phyloP scores from a whole-genome alignment of 805 yeast species.

The Starmerella riodocensis region DNA sequence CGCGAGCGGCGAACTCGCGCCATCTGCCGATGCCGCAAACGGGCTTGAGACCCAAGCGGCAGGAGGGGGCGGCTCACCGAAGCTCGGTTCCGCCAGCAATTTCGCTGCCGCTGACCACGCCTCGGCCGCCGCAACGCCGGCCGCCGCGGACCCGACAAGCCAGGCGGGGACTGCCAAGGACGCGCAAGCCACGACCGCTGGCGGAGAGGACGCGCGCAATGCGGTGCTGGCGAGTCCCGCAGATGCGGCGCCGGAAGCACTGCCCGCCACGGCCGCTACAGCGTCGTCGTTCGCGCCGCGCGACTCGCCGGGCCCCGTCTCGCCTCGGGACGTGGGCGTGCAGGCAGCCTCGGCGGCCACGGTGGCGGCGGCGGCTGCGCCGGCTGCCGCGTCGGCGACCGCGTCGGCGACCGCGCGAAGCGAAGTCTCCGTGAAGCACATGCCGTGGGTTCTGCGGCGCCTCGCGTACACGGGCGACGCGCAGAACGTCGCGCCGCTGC shows the following conservation, averaged over 20 bases:
- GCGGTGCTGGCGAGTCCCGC: too few relatives aligned
- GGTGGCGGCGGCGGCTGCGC: background rate
- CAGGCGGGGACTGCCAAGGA: too few relatives aligned
- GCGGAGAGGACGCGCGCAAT: too few relatives aligned
- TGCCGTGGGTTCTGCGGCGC: constrained; percentile 25
- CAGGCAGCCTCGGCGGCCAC: background rate
- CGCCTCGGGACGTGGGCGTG: background rate
- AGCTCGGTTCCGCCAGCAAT: constrained; percentile 7
- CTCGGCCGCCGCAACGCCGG: background rate
- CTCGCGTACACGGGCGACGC: constrained; percentile 16
- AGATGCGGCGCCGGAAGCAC: too few relatives aligned
- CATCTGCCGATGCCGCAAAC: too few relatives aligned
- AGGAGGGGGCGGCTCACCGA: constrained; percentile 8
- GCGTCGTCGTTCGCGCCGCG: background rate
- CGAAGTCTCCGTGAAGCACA: constrained; percentile 20
- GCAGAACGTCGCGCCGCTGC: constrained; percentile 19
- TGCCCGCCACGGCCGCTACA: background rate
- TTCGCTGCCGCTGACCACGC: background rate
- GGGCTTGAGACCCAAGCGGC: too few relatives aligned
- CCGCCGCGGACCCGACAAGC: too few relatives aligned
- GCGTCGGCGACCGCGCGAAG: background rate
- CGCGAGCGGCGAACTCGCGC: too few relatives aligned
- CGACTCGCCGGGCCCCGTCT: background rate
- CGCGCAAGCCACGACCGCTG: background rate
- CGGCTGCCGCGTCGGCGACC: background rate